Conservation (phyloP, 148 eudicot species). For the Pouteria glomerata region DNA sequence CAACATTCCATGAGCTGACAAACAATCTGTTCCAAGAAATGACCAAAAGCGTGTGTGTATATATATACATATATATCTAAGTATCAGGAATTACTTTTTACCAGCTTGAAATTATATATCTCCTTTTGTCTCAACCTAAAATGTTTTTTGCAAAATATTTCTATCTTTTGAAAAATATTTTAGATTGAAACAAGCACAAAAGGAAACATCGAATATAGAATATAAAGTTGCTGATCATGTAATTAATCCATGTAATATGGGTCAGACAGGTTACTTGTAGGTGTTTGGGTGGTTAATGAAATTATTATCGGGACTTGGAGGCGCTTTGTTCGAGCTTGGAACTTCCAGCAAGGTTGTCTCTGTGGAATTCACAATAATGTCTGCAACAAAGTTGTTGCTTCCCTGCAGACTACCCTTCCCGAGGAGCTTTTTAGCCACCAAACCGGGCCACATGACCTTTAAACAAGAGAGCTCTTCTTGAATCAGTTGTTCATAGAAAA, state of each 20-base stretch:
- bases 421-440: slow-evolving; percentile 4
- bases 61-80: no score
- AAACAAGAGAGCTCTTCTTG: background rate
- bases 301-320: background rate
- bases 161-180: no score
- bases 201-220: background rate
- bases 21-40: background rate
- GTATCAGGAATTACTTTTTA: background rate
- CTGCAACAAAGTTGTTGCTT: slow-evolving; percentile 3
- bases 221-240: background rate
- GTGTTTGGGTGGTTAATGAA: background rate
- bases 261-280: background rate
- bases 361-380: background rate
- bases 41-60: background rate
- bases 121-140: no score
- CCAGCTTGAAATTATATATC: background rate
- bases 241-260: background rate
- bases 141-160: no score
- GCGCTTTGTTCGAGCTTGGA: slow-evolving; percentile 6
- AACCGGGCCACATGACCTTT: slow-evolving; percentile 13
- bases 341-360: background rate
- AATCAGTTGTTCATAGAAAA: background rate
- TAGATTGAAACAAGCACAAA: background rate
- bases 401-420: background rate
- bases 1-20: slow-evolving; percentile 17